phyloP scores from a whole-genome alignment of 768 basidiomycete genomes.

The Mycena kentingensis region DNA sequence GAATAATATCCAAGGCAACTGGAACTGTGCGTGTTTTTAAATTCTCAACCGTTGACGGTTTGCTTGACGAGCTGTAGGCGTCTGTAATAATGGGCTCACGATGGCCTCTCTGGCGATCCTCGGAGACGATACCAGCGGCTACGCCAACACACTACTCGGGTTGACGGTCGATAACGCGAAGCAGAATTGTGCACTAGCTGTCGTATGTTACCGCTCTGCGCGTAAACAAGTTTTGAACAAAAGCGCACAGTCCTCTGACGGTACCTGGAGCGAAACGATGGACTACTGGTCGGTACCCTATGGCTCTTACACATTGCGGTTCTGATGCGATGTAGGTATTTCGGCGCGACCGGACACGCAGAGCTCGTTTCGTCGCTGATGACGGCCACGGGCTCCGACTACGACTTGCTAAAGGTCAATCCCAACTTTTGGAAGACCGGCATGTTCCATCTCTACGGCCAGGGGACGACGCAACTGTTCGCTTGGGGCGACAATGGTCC shows the following conservation, averaged over 20 bases:
- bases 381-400: slow-evolving; percentile 84
- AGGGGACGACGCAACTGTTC: slow-evolving; percentile 69
- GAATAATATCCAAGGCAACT: slow-evolving; percentile 76
- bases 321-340: slow-evolving; percentile 61
- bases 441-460: slow-evolving; percentile 86
- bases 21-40: slow-evolving; percentile 77
- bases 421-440: slow-evolving; percentile 72
- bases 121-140: slow-evolving; percentile 76
- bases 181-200: slow-evolving; percentile 68
- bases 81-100: slow-evolving; percentile 89
- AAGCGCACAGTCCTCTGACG: not conserved
- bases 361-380: slow-evolving; percentile 84
- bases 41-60: no score
- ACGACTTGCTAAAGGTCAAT: slow-evolving; percentile 71
- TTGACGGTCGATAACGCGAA: slow-evolving; percentile 75
- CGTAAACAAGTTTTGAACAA: slow-evolving; percentile 44
- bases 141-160: slow-evolving; percentile 64
- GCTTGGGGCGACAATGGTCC: slow-evolving; percentile 28
- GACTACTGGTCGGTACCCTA: slow-evolving; percentile 92
- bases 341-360: slow-evolving; percentile 86
- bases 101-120: slow-evolving; percentile 89
- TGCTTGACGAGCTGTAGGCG: not conserved
- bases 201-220: slow-evolving; percentile 84
- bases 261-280: slow-evolving; percentile 55
- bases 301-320: not conserved